Evolutionary conservation across 108 stramenopile species (phyloP).

Genomic region (Ochromonas danica): DNA sequence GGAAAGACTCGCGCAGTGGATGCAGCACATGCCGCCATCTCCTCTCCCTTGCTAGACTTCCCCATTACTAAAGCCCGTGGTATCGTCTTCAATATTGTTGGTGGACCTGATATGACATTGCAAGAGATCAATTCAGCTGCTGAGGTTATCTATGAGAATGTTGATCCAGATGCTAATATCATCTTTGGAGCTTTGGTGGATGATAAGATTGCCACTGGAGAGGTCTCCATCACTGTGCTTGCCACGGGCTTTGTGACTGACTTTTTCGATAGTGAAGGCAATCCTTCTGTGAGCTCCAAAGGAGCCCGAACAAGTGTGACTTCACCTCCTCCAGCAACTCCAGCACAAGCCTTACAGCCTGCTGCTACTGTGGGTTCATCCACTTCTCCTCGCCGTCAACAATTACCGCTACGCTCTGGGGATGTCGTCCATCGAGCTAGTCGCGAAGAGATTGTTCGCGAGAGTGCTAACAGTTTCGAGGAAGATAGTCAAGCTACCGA

Average conservation of each 20-base stretch:
- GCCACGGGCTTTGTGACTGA: conserved; percentile 55
- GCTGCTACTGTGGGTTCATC: too few relatives aligned
- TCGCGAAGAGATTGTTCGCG: too few relatives aligned
- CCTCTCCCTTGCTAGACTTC: conserved; percentile 67
- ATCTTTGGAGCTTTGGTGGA: conserved; percentile 80
- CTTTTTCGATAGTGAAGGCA: not conserved
- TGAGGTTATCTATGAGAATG: conserved; percentile 75
- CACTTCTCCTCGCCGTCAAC: too few relatives aligned
- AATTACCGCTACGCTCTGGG: too few relatives aligned
- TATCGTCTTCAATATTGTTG: conserved; percentile 72
- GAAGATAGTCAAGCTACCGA: too few relatives aligned
- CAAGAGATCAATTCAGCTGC: conserved; percentile 71
- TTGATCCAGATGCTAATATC: conserved; percentile 74
- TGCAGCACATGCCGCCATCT: conserved; percentile 67
- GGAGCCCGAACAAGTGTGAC: not conserved
- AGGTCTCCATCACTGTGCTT: conserved; percentile 60
- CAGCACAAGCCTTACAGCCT: not conserved
- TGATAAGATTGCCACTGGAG: conserved; percentile 37
- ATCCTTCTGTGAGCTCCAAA: not conserved
- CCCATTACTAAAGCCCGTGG: conserved; percentile 62
- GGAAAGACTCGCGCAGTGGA: conserved; percentile 68
- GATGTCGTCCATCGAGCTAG: too few relatives aligned
- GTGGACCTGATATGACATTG: conserved; percentile 65
- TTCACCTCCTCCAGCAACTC: not conserved
- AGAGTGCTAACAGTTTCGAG: too few relatives aligned